Base-by-base conservation (phyloP, 2,329 filamentous ascomycete species). In the Arthrinium puccinioides region DNA sequence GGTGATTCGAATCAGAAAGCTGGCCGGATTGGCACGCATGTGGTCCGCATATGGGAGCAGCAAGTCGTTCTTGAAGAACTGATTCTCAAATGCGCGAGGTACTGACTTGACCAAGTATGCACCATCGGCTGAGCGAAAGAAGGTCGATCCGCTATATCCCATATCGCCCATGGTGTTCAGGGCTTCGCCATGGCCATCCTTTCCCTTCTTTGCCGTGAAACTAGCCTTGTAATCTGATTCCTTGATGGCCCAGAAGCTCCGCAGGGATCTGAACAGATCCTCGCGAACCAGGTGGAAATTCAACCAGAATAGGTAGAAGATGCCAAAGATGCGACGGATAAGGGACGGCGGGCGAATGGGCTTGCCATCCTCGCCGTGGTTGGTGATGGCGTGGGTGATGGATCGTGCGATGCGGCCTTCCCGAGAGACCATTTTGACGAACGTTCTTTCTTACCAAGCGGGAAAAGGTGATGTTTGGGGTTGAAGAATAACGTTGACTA, bases 71-170 rank as follows among this genome's bases (percentile, higher is more conserved):
- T 43, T 43, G 38, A 43, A 43, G 34, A 43, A 43, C 3, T 28
- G 67, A 52, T 86, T 72, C 50, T 87, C 84, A 44, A 84, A 85
- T 21, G 70, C 66, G 2, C 82, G 70, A 0, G 83, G 82, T 1
- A 88, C 62, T 2, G 79, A 83, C 52, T 87, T 88, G 52, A 87
- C 67, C 8, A 87, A 69, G 51, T 76, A 87, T 45, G 74, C 75
- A n/a, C 66, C 67, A 47, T 87, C 74, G 4, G 64, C 58, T 0
- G 83, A 87, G 5, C 69, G 72, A 58, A 84, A 86, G 60, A 87
- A 87, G 0, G 82, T 84, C 61, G 82, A 86, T 33, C 84, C 84
- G 20, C 79, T 84, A 53, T 84, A 85, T 3, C 83, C 83, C 59
- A 87, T 67, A 51, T 86, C 80, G 2, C 79, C 82, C 42, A 83